Evolutionary conservation across 2,329 filamentous ascomycete species (phyloP).

Genomic region (Metarhizium robertsii): DNA sequence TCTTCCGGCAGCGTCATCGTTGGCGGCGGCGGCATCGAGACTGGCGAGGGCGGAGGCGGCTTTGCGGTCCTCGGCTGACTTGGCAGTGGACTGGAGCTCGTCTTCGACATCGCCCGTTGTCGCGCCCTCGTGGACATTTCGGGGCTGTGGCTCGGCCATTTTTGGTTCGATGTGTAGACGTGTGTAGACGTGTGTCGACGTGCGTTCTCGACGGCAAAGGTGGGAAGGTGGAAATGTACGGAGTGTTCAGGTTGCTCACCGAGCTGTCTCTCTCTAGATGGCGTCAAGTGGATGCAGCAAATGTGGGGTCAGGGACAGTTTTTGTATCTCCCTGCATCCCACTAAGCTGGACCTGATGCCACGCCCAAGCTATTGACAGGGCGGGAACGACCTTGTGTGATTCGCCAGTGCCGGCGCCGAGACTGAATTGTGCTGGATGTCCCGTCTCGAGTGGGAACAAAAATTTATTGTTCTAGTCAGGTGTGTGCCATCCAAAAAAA

Average conservation of each 20-base stretch:
- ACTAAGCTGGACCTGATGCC: not conserved
- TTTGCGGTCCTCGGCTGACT: slow-evolving; percentile 68
- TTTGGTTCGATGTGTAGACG: not conserved
- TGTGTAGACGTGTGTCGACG: not conserved
- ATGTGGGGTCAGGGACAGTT: no score
- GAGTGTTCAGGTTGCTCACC: no score
- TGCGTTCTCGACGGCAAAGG: not conserved
- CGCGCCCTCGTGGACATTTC: slow-evolving; percentile 49
- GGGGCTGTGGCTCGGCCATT: slow-evolving; percentile 55
- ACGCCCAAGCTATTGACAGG: not conserved
- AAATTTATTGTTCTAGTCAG: no score
- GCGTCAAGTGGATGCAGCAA: no score
- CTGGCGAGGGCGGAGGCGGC: slow-evolving; percentile 63
- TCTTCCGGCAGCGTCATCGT: slow-evolving; percentile 36
- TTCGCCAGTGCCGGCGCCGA: not conserved
- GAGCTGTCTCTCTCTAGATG: no score
- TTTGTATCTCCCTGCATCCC: not conserved
- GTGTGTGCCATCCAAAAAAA: no score
- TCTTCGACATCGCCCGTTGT: slow-evolving; percentile 50
- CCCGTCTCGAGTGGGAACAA: no score
- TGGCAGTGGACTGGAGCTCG: slow-evolving; percentile 41
- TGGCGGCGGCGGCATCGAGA: slow-evolving; percentile 41
- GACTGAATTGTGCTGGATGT: no score
- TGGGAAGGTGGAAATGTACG: no score
- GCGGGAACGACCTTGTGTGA: not conserved